Evolutionary conservation across 2,329 filamentous ascomycete genomes (phyloP), one percentile per base, ranked within the genome.

Genomic region (Aspergillus awamori): DNA sequence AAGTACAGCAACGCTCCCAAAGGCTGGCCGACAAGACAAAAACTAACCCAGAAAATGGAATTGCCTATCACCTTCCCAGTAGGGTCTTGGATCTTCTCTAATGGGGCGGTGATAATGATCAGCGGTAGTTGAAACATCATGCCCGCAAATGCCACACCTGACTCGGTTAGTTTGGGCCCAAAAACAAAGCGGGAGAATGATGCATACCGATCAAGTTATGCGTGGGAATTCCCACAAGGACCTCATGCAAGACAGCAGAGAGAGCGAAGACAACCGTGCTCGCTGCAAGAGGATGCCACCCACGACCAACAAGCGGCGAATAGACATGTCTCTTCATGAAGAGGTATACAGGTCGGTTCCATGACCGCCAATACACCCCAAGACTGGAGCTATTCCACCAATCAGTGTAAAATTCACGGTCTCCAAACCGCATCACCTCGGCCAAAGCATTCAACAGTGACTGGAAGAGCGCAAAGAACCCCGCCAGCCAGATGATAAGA

Each of bases 321-420:
- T 95, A 98, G 55, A 99, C 87, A 75, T 99, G 95, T 39, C 95
- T 84, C 71, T 92, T 93, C 88, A 99, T 98, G 77, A 97, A 99
- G 61, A 93, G 89, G 72, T 96, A 96, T 5, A 99, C 94, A 0
- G 95, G 95, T 75, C 96, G 96, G 80, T 99, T 99, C 95, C 95
- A 99, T 0, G 89, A 91, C 22, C 93, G 88, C 94, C 94, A 97
- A 81, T 99, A 99, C 4, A 85, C 85, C 36, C 93, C 91, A 6
- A 98, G 82, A 66, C 89, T 93, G 58, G 89, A 88, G 65, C 89
- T 92, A 73, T 99, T 99, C 95, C 95, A 99, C 95, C 95, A 99
- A 72, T 97, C 93, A 39, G 91, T 89, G 76, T 99, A 99, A 76
- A 99, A 99, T 56, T 93, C 90, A 30, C 95, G 87, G 75, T 99